Evolutionary conservation across 306 rosid species (phyloP).

Genomic region (Pyrus betulifolia): DNA sequence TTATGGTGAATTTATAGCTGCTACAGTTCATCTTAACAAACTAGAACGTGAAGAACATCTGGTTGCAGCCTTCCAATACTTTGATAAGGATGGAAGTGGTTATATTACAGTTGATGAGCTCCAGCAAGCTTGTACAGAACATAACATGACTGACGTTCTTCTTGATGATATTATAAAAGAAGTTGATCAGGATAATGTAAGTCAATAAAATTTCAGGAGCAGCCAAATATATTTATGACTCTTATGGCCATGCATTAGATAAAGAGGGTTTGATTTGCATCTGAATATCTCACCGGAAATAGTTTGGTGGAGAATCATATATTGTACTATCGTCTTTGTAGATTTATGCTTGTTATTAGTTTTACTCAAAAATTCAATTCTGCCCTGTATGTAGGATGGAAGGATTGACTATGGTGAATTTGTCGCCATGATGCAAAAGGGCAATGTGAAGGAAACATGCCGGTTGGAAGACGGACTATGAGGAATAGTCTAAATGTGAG

Average conservation of each 20-base stretch:
- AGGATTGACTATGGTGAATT: conserved; percentile 90
- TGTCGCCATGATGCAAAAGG: conserved; percentile 96
- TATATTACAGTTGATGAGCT: conserved; percentile 95
- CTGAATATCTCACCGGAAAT: background rate
- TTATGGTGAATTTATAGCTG: conserved; percentile 94
- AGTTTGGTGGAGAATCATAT: background rate
- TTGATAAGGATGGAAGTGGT: conserved; percentile 92
- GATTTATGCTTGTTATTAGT: background rate
- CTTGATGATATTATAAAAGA: conserved; percentile 87
- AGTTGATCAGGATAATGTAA: conserved; percentile 96
- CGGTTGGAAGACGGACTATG: conserved; percentile 90
- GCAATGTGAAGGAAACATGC: conserved; percentile 74
- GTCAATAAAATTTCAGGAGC: conserved; percentile 16
- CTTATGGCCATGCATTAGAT: background rate
- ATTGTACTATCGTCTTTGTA: background rate
- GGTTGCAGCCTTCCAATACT: conserved; percentile 82
- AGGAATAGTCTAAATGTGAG: conserved; percentile 84
- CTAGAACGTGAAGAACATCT: conserved; percentile 96
- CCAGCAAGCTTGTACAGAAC: conserved; percentile 91
- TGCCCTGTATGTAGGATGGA: conserved; percentile 59
- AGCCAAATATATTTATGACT: too few relatives aligned
- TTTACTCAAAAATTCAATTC: conserved; percentile 12
- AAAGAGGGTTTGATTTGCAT: background rate
- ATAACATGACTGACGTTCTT: conserved; percentile 71
- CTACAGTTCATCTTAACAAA: conserved; percentile 94